Base-by-base conservation (phyloP, 768 basidiomycete species). In the Boletus tomentosulus region DNA sequence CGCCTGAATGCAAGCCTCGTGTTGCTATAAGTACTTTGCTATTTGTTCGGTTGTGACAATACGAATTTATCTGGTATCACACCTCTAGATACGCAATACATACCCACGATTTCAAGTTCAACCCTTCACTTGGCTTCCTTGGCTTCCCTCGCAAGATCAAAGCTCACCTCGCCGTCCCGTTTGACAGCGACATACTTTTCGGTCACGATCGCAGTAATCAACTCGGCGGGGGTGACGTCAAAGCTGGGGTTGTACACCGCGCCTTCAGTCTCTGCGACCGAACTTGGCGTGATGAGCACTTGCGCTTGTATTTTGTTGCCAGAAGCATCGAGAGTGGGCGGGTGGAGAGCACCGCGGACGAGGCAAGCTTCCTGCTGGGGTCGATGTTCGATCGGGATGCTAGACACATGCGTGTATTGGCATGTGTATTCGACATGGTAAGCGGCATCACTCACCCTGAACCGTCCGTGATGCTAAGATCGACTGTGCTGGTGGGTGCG, bases 161-260 rank as follows among this genome's bases (percentile, higher is more conserved):
- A 90, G 25, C 55, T 64, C 3, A 66, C 67, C 55, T 77, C 74
- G 24, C 85, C 85, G 7, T 78, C 78, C 54, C 73, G 72, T 63
- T 85, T 86, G 54, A 86, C 81, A 4, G 91, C 92, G 31, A 97
- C 92, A 7, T 96, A 94, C 61, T 89, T 92, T 74, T 98, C 96
- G 3, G 94, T 98, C 12, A 95, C 93, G 48, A 98, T 89, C 30
- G 89, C 91, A n/a, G 86, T 89, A 58, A 98, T 97, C 41, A 98
- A 74, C 55, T 89, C 87, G 3, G 94, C 92, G 1, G 95, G 94
- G 0, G 96, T 98, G 15, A 98, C 93, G 66, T 98, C 96, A 71
- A 98, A 98, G 58, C 90, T 92, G 1, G 96, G 94, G 69, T 97
- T 98, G 69, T 94, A 96, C 38, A 92, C 73, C 3, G 54, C 66